Percentiles rank a stretch among this genome's conserved stretches.
Evolutionary conservation across 805 yeast species (phyloP).

Genomic region (Komagataella kurtzmanii): DNA sequence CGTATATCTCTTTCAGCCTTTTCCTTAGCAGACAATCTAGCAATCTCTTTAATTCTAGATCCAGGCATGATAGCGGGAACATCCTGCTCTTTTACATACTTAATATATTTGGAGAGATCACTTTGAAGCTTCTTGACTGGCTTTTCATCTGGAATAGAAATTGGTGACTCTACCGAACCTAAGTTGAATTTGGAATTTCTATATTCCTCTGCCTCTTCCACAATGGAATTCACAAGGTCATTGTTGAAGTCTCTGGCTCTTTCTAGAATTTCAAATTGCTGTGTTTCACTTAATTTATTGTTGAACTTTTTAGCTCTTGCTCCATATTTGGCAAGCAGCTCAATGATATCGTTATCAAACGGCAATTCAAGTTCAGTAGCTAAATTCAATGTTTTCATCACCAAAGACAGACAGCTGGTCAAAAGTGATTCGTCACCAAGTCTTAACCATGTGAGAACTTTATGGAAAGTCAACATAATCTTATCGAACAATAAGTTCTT

Average conservation of each 20-base stretch:
- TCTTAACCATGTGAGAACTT: constrained; percentile 70
- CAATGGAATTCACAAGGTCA: constrained; percentile 38
- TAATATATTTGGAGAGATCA: background rate
- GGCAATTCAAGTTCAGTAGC: constrained; percentile 39
- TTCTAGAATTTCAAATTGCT: constrained; percentile 46
- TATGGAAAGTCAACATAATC: constrained; percentile 48
- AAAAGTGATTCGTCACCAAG: constrained; percentile 68
- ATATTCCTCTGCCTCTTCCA: constrained; percentile 25
- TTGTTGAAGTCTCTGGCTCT: constrained; percentile 45
- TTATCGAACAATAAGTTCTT: constrained; percentile 28
- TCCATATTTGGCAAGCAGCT: constrained; percentile 48
- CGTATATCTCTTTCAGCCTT: background rate
- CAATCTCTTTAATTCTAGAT: background rate
- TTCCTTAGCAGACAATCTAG: background rate
- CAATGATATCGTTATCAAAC: constrained; percentile 39
- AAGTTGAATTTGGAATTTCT: constrained; percentile 2
- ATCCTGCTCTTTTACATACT: background rate
- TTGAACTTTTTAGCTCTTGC: constrained; percentile 53
- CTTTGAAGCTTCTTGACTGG: background rate
- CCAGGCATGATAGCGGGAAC: background rate
- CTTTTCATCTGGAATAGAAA: constrained; percentile 3
- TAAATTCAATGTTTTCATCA: constrained; percentile 50
- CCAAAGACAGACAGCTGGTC: constrained; percentile 58
- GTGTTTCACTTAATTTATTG: constrained; percentile 57
- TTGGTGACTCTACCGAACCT: constrained; percentile 1